Base-by-base conservation (phyloP, 192 early-diverging fungal genomes). In the Jimgerdemannia flammicorona region DNA sequence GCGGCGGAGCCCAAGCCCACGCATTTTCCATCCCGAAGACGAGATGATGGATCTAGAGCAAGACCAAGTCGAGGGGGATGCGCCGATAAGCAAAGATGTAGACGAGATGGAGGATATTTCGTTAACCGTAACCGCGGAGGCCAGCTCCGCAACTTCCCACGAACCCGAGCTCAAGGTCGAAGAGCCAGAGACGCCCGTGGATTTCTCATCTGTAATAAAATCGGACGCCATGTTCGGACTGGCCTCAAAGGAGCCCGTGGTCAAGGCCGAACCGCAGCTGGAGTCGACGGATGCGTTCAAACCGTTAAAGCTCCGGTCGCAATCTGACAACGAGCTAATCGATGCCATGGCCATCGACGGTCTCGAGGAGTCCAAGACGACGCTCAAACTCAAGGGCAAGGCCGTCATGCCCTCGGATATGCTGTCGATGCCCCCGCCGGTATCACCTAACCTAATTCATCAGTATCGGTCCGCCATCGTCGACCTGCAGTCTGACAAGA, bases 381-480 rank as follows among this genome's bases (percentile, higher is more conserved):
- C 14, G 49, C 49, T 59, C 4, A 10, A 40, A 20, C 43, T 67
- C 19, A 66, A 73, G 64, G 67, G 4, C 20, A 43, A 73, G 19
- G 42, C 39, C 40, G 41, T 44, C 10, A 40, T 39, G 1, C 29
- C 40, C 19, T 65, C 72, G 40, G 40, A 64, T 8, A n/a, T 66
- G 40, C 65, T 64, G 39, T 78, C 77, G 40, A 85, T 83, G 81
- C 78, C 83, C 6, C 84, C 82, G 0, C 78, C 82, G 3, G 82
- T 84, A 70, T 70, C 84, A 19, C 78, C 87, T 2, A 72, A 78
- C 20, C 43, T 84, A 4, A 73, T 86, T 44, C 81, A 85, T 43
- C 77, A 74, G 9, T 85, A 78, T 67, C 70, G 81, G 20, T 75
- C 81, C 0, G 44, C 73, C 7, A 78, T 87, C 29, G 64, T 81